phyloP scores from a whole-genome alignment of 2,329 filamentous ascomycete species.

The Nigrograna mackinnonii region DNA sequence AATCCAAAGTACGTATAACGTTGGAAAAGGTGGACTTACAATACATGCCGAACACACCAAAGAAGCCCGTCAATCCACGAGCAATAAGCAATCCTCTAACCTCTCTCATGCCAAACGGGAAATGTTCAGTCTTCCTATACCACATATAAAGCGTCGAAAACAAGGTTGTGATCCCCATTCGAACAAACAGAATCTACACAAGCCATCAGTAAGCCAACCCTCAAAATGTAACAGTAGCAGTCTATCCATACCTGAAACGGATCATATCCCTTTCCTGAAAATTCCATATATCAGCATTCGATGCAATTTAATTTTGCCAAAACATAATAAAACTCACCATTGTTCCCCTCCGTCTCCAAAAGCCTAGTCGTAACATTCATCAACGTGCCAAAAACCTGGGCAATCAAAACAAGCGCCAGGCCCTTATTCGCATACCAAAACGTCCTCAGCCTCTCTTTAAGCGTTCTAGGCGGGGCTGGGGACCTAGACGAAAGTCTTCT shows the following conservation, averaged over 20 bases:
- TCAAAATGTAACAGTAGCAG: neutral
- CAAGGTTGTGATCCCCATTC: conserved; percentile 74
- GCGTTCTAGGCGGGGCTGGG: conserved; percentile 20
- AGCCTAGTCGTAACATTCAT: conserved; percentile 85
- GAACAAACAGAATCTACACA: conserved; percentile 71
- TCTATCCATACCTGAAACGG: conserved; percentile 69
- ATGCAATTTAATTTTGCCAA: conserved; percentile 1
- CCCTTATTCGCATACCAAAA: conserved; percentile 72
- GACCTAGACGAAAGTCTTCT: conserved; percentile 24
- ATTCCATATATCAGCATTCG: too few relatives aligned
- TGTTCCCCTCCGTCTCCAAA: conserved; percentile 68
- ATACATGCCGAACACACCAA: conserved; percentile 79
- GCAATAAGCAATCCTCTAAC: conserved; percentile 70
- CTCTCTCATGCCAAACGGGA: conserved; percentile 69
- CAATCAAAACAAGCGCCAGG: conserved; percentile 70
- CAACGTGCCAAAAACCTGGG: conserved; percentile 79
- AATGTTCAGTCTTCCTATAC: conserved; percentile 67
- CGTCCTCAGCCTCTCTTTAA: conserved; percentile 19
- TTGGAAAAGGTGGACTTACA: conserved; percentile 39
- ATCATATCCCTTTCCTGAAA: conserved; percentile 66
- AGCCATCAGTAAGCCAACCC: neutral
- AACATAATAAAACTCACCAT: conserved; percentile 44
- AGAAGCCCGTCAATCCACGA: conserved; percentile 72
- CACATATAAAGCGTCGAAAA: conserved; percentile 75
- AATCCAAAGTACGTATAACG: neutral